These are phyloP conservation scores for Venturia asperata DNA, from an alignment of 2,329 filamentous ascomycete species.

Conservation along the genomic window DNA sequence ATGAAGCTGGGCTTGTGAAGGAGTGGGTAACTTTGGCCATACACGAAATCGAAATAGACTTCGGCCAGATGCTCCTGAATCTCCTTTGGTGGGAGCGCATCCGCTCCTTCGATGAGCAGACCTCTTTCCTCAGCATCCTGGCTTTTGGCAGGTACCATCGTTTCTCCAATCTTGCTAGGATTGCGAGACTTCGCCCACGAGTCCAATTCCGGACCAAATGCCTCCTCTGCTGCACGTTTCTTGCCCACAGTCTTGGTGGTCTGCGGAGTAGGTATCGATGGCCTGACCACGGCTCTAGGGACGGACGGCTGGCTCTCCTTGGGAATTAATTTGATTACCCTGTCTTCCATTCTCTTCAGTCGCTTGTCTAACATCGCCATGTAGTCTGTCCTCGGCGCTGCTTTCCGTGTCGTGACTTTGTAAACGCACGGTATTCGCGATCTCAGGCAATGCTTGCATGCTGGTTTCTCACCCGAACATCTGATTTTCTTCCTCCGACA, in stretches of 20 bases:
- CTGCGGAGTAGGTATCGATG: slow-evolving; percentile 54
- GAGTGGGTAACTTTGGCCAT: slow-evolving; percentile 89
- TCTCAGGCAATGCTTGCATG: slow-evolving; percentile 90
- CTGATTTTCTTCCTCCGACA: slow-evolving; percentile 96
- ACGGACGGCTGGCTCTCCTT: slow-evolving; percentile 71
- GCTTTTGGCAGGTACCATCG: slow-evolving; percentile 44
- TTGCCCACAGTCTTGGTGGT: slow-evolving; percentile 45
- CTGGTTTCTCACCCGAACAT: slow-evolving; percentile 94
- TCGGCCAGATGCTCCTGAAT: slow-evolving; percentile 90
- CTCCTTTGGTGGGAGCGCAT: slow-evolving; percentile 75
- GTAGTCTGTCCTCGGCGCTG: slow-evolving; percentile 90
- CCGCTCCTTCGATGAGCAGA: slow-evolving; percentile 71
- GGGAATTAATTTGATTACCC: slow-evolving; percentile 91
- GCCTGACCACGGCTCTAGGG: slow-evolving; percentile 77
- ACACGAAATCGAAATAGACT: slow-evolving; percentile 91
- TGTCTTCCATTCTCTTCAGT: slow-evolving; percentile 93
- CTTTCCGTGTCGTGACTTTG: slow-evolving; percentile 91
- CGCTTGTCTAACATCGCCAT: slow-evolving; percentile 99
- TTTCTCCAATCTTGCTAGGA: slow-evolving; percentile 43
- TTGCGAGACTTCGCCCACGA: slow-evolving; percentile 63
- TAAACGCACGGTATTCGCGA: slow-evolving; percentile 95
- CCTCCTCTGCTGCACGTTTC: slow-evolving; percentile 79
- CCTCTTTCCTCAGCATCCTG: slow-evolving; percentile 64
- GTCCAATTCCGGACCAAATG: slow-evolving; percentile 76
- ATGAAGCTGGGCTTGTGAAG: slow-evolving; percentile 97